phyloP scores from a whole-genome alignment of 352 stramenopile genomes.

The Globisporangium abappressorium region DNA sequence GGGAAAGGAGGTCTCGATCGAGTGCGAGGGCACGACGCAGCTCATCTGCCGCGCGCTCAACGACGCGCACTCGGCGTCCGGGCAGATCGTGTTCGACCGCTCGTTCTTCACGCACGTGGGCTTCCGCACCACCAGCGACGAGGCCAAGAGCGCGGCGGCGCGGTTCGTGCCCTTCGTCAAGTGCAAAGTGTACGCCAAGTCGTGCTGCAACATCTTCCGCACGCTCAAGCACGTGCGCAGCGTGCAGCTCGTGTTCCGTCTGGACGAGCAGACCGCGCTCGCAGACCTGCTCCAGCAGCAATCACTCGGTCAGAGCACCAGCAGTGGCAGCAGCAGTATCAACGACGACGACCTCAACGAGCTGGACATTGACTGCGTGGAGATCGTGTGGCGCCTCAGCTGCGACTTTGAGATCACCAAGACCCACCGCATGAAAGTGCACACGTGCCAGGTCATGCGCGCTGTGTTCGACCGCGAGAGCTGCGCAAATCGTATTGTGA shows the following conservation, averaged over 20 bases:
- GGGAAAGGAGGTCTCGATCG: conserved; percentile 75
- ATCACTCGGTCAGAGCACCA: conserved; percentile 2
- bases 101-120: conserved; percentile 59
- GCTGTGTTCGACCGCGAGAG: conserved; percentile 64
- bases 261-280: conserved; percentile 37
- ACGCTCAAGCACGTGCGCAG: conserved; percentile 82
- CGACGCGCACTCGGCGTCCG: conserved; percentile 79
- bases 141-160: conserved; percentile 7
- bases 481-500: conserved; percentile 52
- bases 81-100: conserved; percentile 53
- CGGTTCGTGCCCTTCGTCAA: conserved; percentile 46
- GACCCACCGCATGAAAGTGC: conserved; percentile 82
- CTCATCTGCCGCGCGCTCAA: conserved; percentile 77
- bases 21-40: conserved; percentile 47
- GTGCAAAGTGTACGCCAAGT: conserved; percentile 77
- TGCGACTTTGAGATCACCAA: conserved; percentile 89
- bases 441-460: conserved; percentile 73
- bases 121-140: conserved; percentile 11
- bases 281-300: conserved; percentile 22
- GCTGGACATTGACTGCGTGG: conserved; percentile 57
- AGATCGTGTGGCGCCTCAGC: conserved; percentile 62
- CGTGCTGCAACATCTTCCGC: conserved; percentile 77
- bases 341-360: conserved; percentile 27
- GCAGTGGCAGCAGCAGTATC: conserved; percentile 1
- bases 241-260: conserved; percentile 59